These are phyloP conservation scores for Xylaria sp. DNA, from an alignment of 2,329 filamentous ascomycete species.

Conservation along the genomic window DNA sequence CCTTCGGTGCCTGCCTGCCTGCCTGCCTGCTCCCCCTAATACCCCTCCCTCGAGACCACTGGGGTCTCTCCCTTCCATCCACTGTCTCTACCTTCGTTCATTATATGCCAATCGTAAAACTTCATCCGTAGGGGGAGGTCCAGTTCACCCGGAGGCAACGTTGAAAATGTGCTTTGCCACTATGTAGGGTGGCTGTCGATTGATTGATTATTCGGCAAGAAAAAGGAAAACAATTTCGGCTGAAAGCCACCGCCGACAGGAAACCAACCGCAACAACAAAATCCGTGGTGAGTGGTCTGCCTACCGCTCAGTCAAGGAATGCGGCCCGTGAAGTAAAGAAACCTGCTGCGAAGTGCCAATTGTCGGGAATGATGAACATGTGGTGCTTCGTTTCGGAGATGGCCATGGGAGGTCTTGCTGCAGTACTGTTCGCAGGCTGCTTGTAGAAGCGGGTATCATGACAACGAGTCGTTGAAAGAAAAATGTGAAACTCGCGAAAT, in stretches of 20 bases:
- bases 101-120: neutral
- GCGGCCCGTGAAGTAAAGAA: neutral
- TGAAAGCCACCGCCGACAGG: neutral
- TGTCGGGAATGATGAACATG: neutral
- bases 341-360: neutral
- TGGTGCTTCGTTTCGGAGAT: neutral
- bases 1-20: neutral
- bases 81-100: neutral
- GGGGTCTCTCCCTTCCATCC: neutral
- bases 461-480: slow-evolving; percentile 8
- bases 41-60: neutral
- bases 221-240: neutral
- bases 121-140: neutral
- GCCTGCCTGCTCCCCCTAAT: no score
- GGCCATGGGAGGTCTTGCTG: neutral
- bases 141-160: neutral
- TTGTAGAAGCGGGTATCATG: slow-evolving; percentile 19
- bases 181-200: neutral
- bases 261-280: no score
- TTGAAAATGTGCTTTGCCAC: neutral
- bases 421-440: neutral
- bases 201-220: neutral
- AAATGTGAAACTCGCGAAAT: neutral
- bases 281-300: neutral
- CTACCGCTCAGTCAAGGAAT: neutral